phyloP scores from a whole-genome alignment of 345 rosid species.

The Eucalyptus brandiana region DNA sequence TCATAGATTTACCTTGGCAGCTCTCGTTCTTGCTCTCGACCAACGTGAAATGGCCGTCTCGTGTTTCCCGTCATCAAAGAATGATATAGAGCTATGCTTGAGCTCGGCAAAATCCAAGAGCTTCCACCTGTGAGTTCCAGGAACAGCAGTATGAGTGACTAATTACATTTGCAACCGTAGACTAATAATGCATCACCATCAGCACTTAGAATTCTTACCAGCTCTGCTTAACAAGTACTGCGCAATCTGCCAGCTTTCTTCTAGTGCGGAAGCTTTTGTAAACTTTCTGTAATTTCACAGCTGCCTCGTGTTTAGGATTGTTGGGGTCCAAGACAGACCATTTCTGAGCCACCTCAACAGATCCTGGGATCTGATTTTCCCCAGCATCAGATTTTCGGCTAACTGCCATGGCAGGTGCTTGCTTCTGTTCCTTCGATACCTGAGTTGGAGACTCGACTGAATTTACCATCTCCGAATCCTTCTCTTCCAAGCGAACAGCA shows the following conservation, averaged over 20 bases:
- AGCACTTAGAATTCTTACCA: conserved; percentile 28
- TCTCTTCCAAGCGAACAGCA: conserved; percentile 51
- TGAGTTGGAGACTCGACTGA: conserved; percentile 9
- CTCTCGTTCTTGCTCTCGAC: conserved; percentile 93
- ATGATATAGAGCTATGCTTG: conserved; percentile 79
- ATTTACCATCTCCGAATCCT: conserved; percentile 31
- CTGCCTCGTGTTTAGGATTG: conserved; percentile 66
- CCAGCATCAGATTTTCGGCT: background rate
- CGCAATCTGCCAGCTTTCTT: conserved; percentile 95
- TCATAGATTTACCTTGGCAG: conserved; percentile 35
- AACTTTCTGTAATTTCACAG: conserved; percentile 81
- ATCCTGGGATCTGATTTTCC: background rate
- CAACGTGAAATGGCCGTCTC: conserved; percentile 93
- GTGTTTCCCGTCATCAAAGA: conserved; percentile 77
- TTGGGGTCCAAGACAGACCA: conserved; percentile 31
- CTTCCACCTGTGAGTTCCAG: conserved; percentile 55
- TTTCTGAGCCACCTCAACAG: conserved; percentile 1
- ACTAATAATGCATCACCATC: background rate
- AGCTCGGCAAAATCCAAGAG: conserved; percentile 81
- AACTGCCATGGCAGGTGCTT: background rate
- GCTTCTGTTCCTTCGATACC: background rate
- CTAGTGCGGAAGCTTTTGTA: conserved; percentile 93
- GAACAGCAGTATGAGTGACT: background rate
- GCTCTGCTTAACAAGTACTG: conserved; percentile 80
- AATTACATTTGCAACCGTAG: background rate